Base-by-base conservation (phyloP, 2,329 filamentous ascomycete species). In the Claviceps fusiformis region DNA sequence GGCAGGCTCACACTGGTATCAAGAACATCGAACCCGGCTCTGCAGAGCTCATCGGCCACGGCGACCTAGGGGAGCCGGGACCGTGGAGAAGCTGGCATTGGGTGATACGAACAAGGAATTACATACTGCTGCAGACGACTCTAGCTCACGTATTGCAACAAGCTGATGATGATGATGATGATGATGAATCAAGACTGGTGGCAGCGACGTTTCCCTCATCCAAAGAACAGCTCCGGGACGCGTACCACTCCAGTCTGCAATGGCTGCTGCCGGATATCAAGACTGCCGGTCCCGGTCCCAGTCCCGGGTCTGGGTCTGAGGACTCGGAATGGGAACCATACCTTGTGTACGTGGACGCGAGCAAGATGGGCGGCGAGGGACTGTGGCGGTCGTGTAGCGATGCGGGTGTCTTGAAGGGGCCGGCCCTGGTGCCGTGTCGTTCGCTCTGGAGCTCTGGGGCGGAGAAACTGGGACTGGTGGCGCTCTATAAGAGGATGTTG, bases 1-100 rank as follows among this genome's bases (percentile, higher is more conserved):
- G 92, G 91, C 85, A 88, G 61, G 84, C 77, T 1, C 79, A 85
- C 56, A 65, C 81, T 3, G 87, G 88, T 0, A 68, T 86, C 7
- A 67, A 67, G 10, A 56, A 60, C 29, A 57, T 73, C 4, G 57
- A 60, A 5, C 62, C 67, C 50, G 56, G 62, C 15, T 63, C 60
- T 5, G 62, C 63, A 37, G 64, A 67, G 56, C 59, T 67, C 49
- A 46, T 61, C 11, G 55, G 54, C 44, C 45, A 27, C 10, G 29
- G 33, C 10, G 44, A 11, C n/a, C 5, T 44, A 52, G 54, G 11
- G 31, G 55, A 15, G 33, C 37, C 3, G 54, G 54, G 1, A 2
- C 61, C 59, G 6, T 71, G 68, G 66, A 62, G 56, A 19, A 60
- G 59, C 27, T 69, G 65, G 65, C 64, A 68, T 53, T 57, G 62